Evolutionary conservation across 495 filamentous ascomycete genomes (phyloP).

Genomic region (Pyrenula aspistea): DNA sequence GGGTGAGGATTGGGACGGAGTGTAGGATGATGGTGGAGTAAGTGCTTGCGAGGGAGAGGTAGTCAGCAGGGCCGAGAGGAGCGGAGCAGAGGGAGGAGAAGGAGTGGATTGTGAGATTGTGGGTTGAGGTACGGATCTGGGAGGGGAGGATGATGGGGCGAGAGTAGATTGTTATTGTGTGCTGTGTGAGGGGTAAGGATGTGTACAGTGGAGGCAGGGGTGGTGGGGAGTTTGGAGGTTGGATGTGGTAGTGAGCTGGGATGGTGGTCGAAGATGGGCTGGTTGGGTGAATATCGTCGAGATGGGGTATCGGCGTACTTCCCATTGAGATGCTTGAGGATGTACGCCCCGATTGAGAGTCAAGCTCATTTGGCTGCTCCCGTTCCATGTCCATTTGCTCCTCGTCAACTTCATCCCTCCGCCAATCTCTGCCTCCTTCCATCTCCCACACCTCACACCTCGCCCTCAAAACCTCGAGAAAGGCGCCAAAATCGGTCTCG

Average conservation of each 20-base stretch:
- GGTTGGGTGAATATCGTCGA: constrained; percentile 1
- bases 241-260: constrained; percentile 7
- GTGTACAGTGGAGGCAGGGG: neutral
- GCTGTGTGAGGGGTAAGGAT: constrained; percentile 28
- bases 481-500: constrained; percentile 45
- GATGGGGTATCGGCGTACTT: neutral
- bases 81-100: constrained; percentile 46
- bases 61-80: constrained; percentile 56
- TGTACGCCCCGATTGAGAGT: neutral
- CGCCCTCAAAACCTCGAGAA: constrained; percentile 54
- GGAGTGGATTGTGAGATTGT: constrained; percentile 39
- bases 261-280: neutral
- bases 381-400: constrained; percentile 3
- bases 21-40: constrained; percentile 58
- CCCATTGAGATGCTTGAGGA: neutral
- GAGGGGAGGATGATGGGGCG: constrained; percentile 39
- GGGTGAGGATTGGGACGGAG: constrained; percentile 41
- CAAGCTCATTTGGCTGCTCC: neutral
- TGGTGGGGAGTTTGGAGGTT: neutral
- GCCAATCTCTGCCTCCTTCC: constrained; percentile 53
- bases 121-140: constrained; percentile 13
- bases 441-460: constrained; percentile 65
- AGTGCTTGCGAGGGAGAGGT: constrained; percentile 55
- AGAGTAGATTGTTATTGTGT: constrained; percentile 44
- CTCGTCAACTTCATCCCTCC: constrained; percentile 32